Base-by-base conservation (phyloP, 2,329 filamentous ascomycete genomes). In the Colletotrichum paranaense region DNA sequence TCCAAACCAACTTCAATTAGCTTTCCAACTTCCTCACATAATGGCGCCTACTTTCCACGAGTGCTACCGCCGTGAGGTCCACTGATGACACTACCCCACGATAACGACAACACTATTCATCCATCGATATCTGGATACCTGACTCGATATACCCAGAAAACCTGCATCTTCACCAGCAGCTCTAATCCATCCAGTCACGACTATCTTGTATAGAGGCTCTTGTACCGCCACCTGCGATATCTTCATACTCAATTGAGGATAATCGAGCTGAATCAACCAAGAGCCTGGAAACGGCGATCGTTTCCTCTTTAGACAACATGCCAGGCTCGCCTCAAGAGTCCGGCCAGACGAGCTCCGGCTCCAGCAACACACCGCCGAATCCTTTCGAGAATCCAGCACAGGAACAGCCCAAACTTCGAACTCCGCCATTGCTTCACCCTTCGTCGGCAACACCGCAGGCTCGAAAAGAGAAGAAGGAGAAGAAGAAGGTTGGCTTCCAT, bases 401-500 rank as follows among this genome's bases (percentile, higher is more conserved):
- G 38, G 49, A 16, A n/a, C 56, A 64, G 6, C 42, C 62, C 19
- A 70, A 73, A 46, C 67, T 73, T 1, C 67, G 56, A 5, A 73
- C 67, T n/a, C 60, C 70, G 24, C 70, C 70, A 14, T 26, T 30
- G 62, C 46, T 67, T n/a, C 68, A 74, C 30, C 67, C 62, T 24
- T 19, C 71, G 19, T 30, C 68, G 24, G 62, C 30, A 14, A 58
- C 62, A 3, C 24, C 42, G 6, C 32, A 35, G 4, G 60, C 46
- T 8, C 80, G 78, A 62, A 84, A 78, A 75, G 81, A 82, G 62
- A 85, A 85, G 80, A 85, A 85, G 79, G 79, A 82, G 63, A 85
- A 85, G 80, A 85, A 85, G 79, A 79, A 80, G 56, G 83, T 85
- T 16, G 83, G 80, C 62, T 85, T 75, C 49, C 69, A 72, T 19